A percentile compares a stretch with the other conserved stretches of the same genome.
Evolutionary conservation across 306 rosid species (phyloP).

Genomic region (Cucurbita maxima): DNA sequence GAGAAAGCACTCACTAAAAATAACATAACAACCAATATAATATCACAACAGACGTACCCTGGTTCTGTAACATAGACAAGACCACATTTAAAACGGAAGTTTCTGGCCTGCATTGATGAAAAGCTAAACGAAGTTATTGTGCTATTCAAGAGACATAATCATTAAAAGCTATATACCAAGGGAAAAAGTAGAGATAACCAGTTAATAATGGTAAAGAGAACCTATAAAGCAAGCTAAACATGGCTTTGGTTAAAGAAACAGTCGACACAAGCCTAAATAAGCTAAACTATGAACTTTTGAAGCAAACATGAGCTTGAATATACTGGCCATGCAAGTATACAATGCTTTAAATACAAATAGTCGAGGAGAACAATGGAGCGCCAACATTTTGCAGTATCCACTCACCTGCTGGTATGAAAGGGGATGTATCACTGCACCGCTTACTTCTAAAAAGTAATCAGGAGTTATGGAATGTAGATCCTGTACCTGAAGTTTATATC

Average conservation of each 20-base stretch:
- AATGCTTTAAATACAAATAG: background rate
- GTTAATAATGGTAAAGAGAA: too few relatives aligned
- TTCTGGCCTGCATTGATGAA: conserved; percentile 69
- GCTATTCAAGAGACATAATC: conserved; percentile 1
- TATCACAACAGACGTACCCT: conserved; percentile 46
- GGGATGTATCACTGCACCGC: conserved; percentile 93
- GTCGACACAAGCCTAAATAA: background rate
- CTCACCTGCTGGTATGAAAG: conserved; percentile 98
- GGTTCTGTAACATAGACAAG: conserved; percentile 92
- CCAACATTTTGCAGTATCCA: conserved; percentile 5
- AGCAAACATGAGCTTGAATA: background rate
- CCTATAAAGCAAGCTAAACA: too few relatives aligned
- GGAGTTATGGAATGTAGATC: conserved; percentile 91
- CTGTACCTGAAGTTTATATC: conserved; percentile 54
- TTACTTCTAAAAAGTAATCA: conserved; percentile 71
- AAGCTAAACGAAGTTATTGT: conserved; percentile 9
- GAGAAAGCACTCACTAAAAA: conserved; percentile 1
- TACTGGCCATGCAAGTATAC: background rate
- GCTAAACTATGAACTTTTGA: background rate
- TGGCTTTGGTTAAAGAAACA: background rate
- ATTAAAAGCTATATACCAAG: background rate
- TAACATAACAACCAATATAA: background rate
- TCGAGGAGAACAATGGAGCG: background rate
- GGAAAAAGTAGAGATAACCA: too few relatives aligned
- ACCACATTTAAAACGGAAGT: conserved; percentile 84